Evolutionary conservation across 2,329 filamentous ascomycete species (phyloP), one percentile per base, ranked within the genome.

Genomic region (Trichophaea hybrida): DNA sequence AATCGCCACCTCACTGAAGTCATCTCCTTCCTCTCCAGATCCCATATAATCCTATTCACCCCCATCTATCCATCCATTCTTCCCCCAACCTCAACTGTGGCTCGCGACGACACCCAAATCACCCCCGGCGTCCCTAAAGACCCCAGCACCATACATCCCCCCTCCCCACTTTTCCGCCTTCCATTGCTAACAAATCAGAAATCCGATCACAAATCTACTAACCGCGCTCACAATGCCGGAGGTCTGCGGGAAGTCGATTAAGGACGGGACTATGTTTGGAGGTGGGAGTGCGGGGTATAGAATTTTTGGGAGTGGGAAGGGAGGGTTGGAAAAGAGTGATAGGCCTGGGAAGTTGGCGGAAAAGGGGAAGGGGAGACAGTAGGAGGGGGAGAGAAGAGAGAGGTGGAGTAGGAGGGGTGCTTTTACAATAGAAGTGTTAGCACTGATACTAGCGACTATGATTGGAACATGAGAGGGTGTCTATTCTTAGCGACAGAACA

Each of bases 261-360:
- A 34, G 34, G 53, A 59, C 8, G 3, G 34, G 8, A 24, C 38
- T 15, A 33, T 15, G 3, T 58, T 37, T 7, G 53, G 59, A 24
- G 44, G 57, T 38, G 58, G 58, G 13, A 55, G 58, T 38, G 24
- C 33, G 3, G 52, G 57, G 6, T 6, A 40, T 4, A 48, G 4
- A 17, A 44, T 15, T 43, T 15, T 10, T 24, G 59, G 58, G n/a
- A 56, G 55, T 31, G 59, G 59, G 33, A 63, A 63, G 59, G 61
- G 61, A 6, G 33, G 37, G 12, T 50, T 57, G 46, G 38, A 57
- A n/a, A 37, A 54, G 34, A 37, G 12, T 4, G 12, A n/a, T 38
- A 15, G n/a, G 34, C 24, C 24, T 24, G n/a, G 24, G 51, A 51
- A 13, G n/a, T 17, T 5, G n/a, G 6, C 34, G 7, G 31, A 54